phyloP scores from a whole-genome alignment of 2,329 filamentous ascomycete species.

The Pyrenochaeta sp. region DNA sequence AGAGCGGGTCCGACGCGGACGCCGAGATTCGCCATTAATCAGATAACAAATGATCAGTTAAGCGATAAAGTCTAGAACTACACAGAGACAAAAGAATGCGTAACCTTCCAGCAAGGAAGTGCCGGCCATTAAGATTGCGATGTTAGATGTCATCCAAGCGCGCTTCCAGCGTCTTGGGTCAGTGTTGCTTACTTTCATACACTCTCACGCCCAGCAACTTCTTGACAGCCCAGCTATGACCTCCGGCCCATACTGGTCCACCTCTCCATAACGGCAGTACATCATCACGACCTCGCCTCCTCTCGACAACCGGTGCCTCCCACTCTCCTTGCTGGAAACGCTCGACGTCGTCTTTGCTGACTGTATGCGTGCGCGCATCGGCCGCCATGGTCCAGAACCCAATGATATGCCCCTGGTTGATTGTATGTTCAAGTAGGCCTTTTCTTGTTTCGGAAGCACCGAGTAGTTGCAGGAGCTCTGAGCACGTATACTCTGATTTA shows the following conservation, averaged over 20 bases:
- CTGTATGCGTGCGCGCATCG: conserved; percentile 21
- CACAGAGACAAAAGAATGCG: neutral
- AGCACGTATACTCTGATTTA: conserved; percentile 27
- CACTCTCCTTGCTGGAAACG: conserved; percentile 33
- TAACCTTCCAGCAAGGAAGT: neutral
- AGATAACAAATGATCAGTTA: neutral
- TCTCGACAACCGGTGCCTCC: conserved; percentile 21
- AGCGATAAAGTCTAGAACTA: neutral
- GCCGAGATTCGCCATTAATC: conserved; percentile 6
- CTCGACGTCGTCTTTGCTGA: conserved; percentile 30
- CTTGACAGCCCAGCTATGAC: conserved; percentile 32
- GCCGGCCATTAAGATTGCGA: neutral
- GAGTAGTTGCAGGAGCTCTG: conserved; percentile 22
- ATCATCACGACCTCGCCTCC: conserved; percentile 20
- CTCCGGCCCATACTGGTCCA: conserved; percentile 27
- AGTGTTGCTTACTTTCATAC: conserved; percentile 24
- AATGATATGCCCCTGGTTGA: conserved; percentile 30
- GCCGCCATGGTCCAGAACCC: conserved; percentile 36
- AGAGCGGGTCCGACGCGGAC: conserved; percentile 8
- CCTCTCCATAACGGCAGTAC: conserved; percentile 34
- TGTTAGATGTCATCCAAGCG: neutral
- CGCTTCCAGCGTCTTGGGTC: neutral
- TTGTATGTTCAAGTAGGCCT: conserved; percentile 23
- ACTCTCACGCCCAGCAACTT: conserved; percentile 28
- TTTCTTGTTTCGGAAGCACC: conserved; percentile 8